Conservation (phyloP, 108 stramenopile genomes). For the Skeletonema costatum region DNA sequence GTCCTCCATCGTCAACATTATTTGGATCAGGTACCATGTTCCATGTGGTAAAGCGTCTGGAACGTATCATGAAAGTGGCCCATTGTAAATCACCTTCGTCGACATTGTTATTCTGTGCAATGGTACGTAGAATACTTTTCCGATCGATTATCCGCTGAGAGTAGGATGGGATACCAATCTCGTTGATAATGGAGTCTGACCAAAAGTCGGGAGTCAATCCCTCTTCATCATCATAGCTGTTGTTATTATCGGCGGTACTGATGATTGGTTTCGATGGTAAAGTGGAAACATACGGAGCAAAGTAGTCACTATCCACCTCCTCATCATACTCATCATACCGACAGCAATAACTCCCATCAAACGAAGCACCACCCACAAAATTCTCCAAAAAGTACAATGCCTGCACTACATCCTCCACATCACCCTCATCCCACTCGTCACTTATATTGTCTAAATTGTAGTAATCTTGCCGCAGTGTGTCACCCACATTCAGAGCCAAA, state of each 20-base stretch:
- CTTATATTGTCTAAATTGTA: not conserved
- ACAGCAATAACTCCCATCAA: not conserved
- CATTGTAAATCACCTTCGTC: constrained; percentile 12
- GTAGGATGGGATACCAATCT: constrained; percentile 5
- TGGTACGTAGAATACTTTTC: constrained; percentile 1
- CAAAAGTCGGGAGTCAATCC: constrained; percentile 33
- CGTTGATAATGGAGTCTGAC: not conserved
- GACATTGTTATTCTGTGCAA: constrained; percentile 5
- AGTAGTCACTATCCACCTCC: not conserved
- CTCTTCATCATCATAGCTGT: not conserved
- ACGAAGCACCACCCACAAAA: not conserved
- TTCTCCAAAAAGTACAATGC: constrained; percentile 13
- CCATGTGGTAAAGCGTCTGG: constrained; percentile 24
- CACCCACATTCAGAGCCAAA: constrained; percentile 5
- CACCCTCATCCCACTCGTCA: not conserved
- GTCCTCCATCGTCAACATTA: not conserved
- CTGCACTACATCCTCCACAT: constrained; percentile 25
- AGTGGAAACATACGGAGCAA: constrained; percentile 7
- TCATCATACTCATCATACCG: not conserved
- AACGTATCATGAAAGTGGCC: constrained; percentile 23
- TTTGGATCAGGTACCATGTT: constrained; percentile 13
- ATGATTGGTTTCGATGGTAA: constrained; percentile 12
- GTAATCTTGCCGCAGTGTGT: not conserved
- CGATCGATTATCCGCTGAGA: constrained; percentile 3
- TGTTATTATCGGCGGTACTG: not conserved